These are phyloP conservation scores for Sordariomycetes sp. DNA, from an alignment of 2,329 filamentous ascomycete genomes.

Conservation along the genomic window DNA sequence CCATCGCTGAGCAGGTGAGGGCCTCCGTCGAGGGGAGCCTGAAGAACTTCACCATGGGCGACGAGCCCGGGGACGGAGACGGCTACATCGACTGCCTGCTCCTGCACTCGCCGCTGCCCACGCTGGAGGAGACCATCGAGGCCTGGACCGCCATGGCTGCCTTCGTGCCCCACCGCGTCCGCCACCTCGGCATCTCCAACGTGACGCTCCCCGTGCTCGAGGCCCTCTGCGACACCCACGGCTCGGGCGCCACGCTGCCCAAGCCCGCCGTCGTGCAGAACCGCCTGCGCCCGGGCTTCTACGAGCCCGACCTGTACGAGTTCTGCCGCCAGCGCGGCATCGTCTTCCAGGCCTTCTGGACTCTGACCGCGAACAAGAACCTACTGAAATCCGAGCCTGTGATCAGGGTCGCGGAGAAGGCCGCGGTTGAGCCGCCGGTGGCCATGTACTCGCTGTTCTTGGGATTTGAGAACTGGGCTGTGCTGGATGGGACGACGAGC, in stretches of 20 bases:
- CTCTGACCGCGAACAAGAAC: constrained; percentile 32
- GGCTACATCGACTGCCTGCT: constrained; percentile 62
- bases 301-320: constrained; percentile 41
- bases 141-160: constrained; percentile 58
- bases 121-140: constrained; percentile 37
- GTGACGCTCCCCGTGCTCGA: constrained; percentile 46
- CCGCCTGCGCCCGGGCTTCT: constrained; percentile 54
- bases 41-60: constrained; percentile 41
- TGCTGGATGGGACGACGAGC: constrained; percentile 35
- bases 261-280: constrained; percentile 61
- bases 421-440: constrained; percentile 23
- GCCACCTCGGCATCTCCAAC: constrained; percentile 67
- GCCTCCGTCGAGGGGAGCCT: constrained; percentile 59
- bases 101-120: constrained; percentile 51
- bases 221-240: constrained; percentile 30
- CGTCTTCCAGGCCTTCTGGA: constrained; percentile 45
- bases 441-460: constrained; percentile 37
- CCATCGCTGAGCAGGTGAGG: constrained; percentile 54
- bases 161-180: constrained; percentile 55
- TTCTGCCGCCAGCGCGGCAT: constrained; percentile 31
- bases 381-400: constrained; percentile 35
- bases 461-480: constrained; percentile 28
- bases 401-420: constrained; percentile 29
- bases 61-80: constrained; percentile 8
- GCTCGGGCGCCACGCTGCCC: constrained; percentile 21